phyloP scores from a whole-genome alignment of 2,329 filamentous ascomycete species.

The Aureobasidium subglaciale region DNA sequence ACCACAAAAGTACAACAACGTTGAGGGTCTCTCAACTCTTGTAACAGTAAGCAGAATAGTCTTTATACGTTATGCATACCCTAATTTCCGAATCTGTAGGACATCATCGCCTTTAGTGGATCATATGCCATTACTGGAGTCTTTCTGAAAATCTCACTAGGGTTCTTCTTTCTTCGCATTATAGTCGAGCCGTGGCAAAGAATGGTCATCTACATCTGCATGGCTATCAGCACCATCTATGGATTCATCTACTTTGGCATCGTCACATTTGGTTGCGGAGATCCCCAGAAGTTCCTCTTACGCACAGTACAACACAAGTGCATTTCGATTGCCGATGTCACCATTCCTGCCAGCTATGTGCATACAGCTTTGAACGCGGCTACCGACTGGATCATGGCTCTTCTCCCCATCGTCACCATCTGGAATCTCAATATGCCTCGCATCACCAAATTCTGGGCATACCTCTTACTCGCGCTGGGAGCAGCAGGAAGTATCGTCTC shows the following conservation, averaged over 20 bases:
- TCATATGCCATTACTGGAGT: conserved; percentile 13
- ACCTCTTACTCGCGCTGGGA: conserved; percentile 14
- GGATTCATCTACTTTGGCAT: conserved; percentile 8
- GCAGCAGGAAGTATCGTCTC: conserved; percentile 16
- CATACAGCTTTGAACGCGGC: conserved; percentile 15
- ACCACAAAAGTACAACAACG: conserved; percentile 5
- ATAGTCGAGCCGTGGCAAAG: conserved; percentile 15
- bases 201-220: not conserved
- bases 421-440: conserved; percentile 16
- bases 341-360: conserved; percentile 15
- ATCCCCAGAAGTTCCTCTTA: not conserved
- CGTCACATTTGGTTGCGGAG: conserved; percentile 5
- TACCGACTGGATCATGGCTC: conserved; percentile 17
- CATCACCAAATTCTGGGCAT: conserved; percentile 15
- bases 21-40: not conserved
- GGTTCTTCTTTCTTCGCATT: conserved; percentile 18
- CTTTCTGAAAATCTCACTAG: conserved; percentile 17
- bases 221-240: not conserved
- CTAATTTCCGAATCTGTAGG: not conserved
- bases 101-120: conserved; percentile 7
- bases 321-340: not conserved
- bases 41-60: not conserved
- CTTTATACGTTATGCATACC: not conserved
- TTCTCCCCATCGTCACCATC: conserved; percentile 13
- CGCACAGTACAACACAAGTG: conserved; percentile 13